Evolutionary conservation across 192 early-diverging fungal species (phyloP).

Genomic region (Mortierella hygrophila): DNA sequence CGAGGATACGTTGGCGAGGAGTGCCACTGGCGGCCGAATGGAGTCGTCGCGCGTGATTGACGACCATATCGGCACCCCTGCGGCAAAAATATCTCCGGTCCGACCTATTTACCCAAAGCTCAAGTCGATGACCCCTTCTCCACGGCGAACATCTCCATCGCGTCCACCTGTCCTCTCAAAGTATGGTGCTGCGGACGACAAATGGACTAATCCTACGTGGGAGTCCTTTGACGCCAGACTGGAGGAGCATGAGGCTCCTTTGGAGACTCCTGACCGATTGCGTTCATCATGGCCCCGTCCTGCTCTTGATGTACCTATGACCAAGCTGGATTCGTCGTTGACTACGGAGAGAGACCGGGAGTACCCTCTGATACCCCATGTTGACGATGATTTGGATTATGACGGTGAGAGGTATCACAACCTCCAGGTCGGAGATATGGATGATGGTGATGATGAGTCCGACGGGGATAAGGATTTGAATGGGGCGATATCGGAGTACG

Average conservation of each 20-base stretch:
- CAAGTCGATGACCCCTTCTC: neutral
- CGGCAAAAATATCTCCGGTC: neutral
- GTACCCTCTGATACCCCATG: no score
- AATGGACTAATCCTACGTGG: neutral
- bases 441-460: neutral
- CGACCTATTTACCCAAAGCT: neutral
- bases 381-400: neutral
- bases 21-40: neutral
- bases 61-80: constrained; percentile 1
- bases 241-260: neutral
- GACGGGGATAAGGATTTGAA: neutral
- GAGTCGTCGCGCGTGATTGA: neutral
- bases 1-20: no score
- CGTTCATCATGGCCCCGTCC: neutral
- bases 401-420: neutral
- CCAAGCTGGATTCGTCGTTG: neutral
- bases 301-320: neutral
- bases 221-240: neutral
- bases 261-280: neutral
- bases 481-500: neutral
- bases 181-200: neutral
- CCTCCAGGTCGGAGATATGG: neutral
- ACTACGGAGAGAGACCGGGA: no score
- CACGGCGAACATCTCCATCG: neutral
- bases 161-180: neutral